phyloP scores from a whole-genome alignment of 2,329 filamentous ascomycete genomes.

The Bimuria novae-zelandiae region DNA sequence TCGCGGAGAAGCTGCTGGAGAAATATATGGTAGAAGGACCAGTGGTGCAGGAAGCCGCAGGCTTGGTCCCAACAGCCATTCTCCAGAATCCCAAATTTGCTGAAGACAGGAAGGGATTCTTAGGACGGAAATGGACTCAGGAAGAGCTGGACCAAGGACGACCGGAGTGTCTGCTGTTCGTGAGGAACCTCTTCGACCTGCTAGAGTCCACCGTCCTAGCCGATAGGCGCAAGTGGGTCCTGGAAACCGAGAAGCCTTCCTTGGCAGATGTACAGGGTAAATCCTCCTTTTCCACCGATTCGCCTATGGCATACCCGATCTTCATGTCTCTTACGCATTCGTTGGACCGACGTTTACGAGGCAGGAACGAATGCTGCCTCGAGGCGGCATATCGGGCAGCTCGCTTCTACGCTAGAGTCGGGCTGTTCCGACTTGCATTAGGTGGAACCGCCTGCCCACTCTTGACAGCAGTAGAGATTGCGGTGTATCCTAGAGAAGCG shows the following conservation, averaged over 20 bases:
- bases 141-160: conserved; percentile 48
- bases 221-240: conserved; percentile 67
- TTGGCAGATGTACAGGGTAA: conserved; percentile 69
- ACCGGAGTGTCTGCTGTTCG: conserved; percentile 60
- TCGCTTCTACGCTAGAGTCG: not conserved
- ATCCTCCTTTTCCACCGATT: not conserved
- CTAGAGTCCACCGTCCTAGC: conserved; percentile 65
- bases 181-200: conserved; percentile 58
- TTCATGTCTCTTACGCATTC: not conserved
- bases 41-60: conserved; percentile 58
- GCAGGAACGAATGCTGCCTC: not conserved
- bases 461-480: not conserved
- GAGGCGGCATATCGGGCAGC: conserved; percentile 1
- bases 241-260: conserved; percentile 55
- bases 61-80: conserved; percentile 59
- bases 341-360: not conserved
- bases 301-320: not conserved
- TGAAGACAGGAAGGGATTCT: conserved; percentile 59
- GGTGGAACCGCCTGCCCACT: not conserved
- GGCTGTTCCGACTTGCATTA: conserved; percentile 6
- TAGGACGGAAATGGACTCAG: conserved; percentile 47
- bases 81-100: conserved; percentile 62
- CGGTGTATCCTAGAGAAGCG: conserved; percentile 1
- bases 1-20: conserved; percentile 57
- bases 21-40: conserved; percentile 60